Conservation (phyloP, 345 rosid genomes). For the Hibiscus tridactylites region DNA sequence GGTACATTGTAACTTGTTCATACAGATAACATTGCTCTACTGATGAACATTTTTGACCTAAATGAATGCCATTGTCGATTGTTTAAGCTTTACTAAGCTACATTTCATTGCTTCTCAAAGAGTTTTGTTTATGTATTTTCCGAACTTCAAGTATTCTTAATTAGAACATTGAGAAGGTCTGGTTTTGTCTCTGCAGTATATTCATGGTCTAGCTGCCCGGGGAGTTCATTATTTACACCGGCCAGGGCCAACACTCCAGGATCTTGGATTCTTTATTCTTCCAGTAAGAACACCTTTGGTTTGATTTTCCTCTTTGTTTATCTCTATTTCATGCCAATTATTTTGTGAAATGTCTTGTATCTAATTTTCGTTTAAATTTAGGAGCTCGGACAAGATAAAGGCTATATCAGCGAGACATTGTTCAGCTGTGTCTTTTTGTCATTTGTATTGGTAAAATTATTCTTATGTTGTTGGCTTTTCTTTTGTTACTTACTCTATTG, state of each 20-base stretch:
- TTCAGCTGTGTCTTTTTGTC: conserved; percentile 63
- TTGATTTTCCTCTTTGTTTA: neutral
- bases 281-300: conserved; percentile 47
- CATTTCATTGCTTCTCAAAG: neutral
- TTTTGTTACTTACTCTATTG: neutral
- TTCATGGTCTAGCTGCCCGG: conserved; percentile 81
- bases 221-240: conserved; percentile 93
- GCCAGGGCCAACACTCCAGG: conserved; percentile 83
- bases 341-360: conserved; percentile 5
- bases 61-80: neutral
- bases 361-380: conserved; percentile 20
- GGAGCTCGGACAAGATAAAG: conserved; percentile 96
- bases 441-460: conserved; percentile 62
- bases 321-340: neutral
- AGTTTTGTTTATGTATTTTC: neutral
- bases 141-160: neutral
- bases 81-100: neutral
- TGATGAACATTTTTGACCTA: conserved; percentile 4
- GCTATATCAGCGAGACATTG: conserved; percentile 80
- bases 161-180: neutral
- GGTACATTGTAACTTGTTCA: conserved; percentile 25
- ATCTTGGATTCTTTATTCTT: conserved; percentile 77
- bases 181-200: conserved; percentile 43
- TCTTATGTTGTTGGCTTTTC: neutral
- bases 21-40: too few relatives aligned